phyloP scores from a whole-genome alignment of 1,284 basidiomycete genomes.

The Amylostereum areolatum region DNA sequence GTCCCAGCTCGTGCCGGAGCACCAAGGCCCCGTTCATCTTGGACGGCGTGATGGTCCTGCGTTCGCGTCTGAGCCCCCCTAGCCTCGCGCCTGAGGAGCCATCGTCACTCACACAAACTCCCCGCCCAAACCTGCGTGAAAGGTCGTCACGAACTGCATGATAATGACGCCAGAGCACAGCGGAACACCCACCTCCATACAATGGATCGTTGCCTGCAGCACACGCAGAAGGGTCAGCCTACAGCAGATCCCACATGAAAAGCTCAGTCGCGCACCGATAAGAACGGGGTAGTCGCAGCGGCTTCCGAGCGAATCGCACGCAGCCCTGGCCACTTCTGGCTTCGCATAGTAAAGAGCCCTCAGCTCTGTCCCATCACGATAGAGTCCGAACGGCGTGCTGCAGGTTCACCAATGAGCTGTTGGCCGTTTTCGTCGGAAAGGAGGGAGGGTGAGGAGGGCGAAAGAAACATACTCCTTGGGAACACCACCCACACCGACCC shows the following conservation, averaged over 20 bases:
- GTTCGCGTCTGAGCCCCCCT: constrained; percentile 3
- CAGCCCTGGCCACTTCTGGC: constrained; percentile 59
- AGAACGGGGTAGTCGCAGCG: constrained; percentile 78
- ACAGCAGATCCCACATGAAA: not conserved
- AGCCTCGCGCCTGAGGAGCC: not conserved
- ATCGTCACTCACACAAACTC: constrained; percentile 64
- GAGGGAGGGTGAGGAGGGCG: not conserved
- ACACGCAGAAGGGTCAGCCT: too few relatives aligned
- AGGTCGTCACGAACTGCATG: not conserved
- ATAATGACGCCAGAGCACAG: constrained; percentile 1
- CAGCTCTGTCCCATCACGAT: constrained; percentile 74
- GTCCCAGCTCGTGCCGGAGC: constrained; percentile 75
- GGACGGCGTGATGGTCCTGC: constrained; percentile 75
- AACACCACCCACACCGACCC: constrained; percentile 64
- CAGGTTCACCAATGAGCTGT: constrained; percentile 1
- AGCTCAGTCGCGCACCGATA: constrained; percentile 42
- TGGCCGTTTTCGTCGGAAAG: not conserved
- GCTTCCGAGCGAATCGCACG: constrained; percentile 58
- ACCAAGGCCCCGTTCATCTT: constrained; percentile 74
- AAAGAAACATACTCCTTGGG: constrained; percentile 52
- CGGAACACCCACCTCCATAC: constrained; percentile 59
- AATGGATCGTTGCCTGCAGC: constrained; percentile 68
- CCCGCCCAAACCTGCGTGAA: constrained; percentile 61
- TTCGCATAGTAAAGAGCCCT: constrained; percentile 72
- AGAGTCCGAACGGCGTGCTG: constrained; percentile 75